Conservation (phyloP, 768 basidiomycete species). For the Russula virescens region DNA sequence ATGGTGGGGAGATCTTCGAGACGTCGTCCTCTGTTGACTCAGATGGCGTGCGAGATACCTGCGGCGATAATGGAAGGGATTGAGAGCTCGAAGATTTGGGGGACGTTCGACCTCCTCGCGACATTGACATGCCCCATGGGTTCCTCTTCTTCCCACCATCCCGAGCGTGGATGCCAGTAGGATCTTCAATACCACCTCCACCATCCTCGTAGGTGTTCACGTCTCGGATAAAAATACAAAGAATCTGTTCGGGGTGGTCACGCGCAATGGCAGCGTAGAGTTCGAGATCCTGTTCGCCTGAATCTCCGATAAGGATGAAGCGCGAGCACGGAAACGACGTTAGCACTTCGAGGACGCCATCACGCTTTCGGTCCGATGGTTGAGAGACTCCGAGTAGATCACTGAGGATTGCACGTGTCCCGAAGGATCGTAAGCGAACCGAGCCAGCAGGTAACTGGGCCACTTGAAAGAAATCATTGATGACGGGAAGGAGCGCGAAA, state of each 20-base stretch:
- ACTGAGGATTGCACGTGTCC: constrained; percentile 75
- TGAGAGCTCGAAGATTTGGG: constrained; percentile 3
- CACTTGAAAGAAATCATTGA: constrained; percentile 10
- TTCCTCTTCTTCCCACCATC: neutral
- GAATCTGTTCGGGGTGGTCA: constrained; percentile 62
- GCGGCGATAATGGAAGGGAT: neutral
- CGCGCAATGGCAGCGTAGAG: constrained; percentile 74
- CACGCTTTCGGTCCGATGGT: constrained; percentile 77
- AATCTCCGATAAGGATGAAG: constrained; percentile 88
- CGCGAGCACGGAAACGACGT: constrained; percentile 64
- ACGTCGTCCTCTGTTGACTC: neutral
- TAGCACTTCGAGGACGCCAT: constrained; percentile 72
- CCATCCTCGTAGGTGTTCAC: constrained; percentile 40
- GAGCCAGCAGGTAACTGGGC: constrained; percentile 44
- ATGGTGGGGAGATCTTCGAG: neutral
- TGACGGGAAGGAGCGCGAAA: constrained; percentile 71
- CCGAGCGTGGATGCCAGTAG: constrained; percentile 43
- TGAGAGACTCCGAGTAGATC: constrained; percentile 62
- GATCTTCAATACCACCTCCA: constrained; percentile 47
- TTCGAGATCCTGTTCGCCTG: constrained; percentile 93
- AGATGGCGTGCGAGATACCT: constrained; percentile 3
- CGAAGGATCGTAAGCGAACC: constrained; percentile 78
- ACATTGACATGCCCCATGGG: neutral
- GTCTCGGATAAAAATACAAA: constrained; percentile 81
- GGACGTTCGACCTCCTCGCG: constrained; percentile 9